A percentile compares a stretch with the other conserved stretches of the same genome.
Conservation (phyloP, 2,329 filamentous ascomycete species). For the Hymenoscyphus infarciens region DNA sequence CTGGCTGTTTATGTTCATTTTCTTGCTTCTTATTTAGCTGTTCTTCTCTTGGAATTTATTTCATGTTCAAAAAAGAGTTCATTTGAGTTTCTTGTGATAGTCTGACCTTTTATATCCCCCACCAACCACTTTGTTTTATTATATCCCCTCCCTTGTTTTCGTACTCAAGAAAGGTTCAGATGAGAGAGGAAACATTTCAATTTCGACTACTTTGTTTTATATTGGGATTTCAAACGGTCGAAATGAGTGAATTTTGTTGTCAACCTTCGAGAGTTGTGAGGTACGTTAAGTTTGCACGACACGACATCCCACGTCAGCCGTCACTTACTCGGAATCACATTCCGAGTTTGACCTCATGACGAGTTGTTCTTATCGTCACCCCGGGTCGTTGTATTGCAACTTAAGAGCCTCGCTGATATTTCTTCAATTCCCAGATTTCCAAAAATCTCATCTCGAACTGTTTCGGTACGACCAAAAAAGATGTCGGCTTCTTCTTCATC, state of each 20-base stretch:
- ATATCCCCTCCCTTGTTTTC: not conserved
- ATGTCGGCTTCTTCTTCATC: not conserved
- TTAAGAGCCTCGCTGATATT: not conserved
- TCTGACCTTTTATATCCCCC: not conserved
- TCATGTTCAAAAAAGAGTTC: not conserved
- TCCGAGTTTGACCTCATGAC: slow-evolving; percentile 1
- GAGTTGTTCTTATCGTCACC: not conserved
- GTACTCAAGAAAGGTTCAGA: not conserved
- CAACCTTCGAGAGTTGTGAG: not conserved
- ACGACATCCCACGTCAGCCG: slow-evolving; percentile 1
- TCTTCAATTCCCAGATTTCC: not conserved
- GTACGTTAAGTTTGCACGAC: slow-evolving; percentile 2
- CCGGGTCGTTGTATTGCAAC: not conserved
- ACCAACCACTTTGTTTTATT: not conserved
- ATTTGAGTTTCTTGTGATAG: not conserved
- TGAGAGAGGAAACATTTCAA: slow-evolving; percentile 3
- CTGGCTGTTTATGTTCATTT: not conserved
- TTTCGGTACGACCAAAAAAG: not conserved
- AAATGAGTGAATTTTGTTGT: slow-evolving; percentile 6
- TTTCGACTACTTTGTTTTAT: slow-evolving; percentile 6
- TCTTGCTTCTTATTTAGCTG: not conserved
- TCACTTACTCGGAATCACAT: not conserved
- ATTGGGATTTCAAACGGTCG: not conserved
- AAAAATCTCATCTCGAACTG: not conserved
- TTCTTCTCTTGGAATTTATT: not conserved